Conservation (phyloP, 1,284 basidiomycete species). For the Cryptococcus neoformans region DNA sequence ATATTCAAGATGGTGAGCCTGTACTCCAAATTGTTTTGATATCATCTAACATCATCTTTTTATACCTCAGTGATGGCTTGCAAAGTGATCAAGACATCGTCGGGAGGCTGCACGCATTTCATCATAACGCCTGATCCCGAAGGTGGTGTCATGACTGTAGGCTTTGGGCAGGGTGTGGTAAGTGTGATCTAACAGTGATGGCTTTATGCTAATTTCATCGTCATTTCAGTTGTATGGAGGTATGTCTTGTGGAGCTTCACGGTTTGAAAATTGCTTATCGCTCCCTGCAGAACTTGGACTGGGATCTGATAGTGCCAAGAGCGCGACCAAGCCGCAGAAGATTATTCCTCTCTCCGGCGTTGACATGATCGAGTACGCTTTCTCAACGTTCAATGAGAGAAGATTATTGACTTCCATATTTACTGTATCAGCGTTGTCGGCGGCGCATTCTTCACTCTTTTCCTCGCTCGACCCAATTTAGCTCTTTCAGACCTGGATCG, state of each 20-base stretch:
- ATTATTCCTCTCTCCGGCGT: conserved; percentile 70
- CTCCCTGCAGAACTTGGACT: conserved; percentile 66
- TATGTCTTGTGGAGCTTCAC: background rate
- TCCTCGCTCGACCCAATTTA: conserved; percentile 68
- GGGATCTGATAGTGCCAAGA: conserved; percentile 75
- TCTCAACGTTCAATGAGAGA: background rate
- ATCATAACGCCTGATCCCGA: conserved; percentile 61
- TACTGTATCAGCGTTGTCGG: conserved; percentile 62
- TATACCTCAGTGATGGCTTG: conserved; percentile 57
- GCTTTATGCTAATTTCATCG: background rate
- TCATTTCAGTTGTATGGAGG: conserved; percentile 31
- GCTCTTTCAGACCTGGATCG: conserved; percentile 68
- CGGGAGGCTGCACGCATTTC: conserved; percentile 90
- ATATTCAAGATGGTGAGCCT: conserved; percentile 68
- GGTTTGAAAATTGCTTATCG: background rate
- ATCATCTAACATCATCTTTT: background rate
- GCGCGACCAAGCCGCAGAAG: conserved; percentile 76
- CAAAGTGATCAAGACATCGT: conserved; percentile 63
- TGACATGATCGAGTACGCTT: conserved; percentile 68
- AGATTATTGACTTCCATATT: background rate
- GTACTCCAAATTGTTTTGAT: background rate
- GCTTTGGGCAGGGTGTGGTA: conserved; percentile 53
- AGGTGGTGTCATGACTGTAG: conserved; percentile 60
- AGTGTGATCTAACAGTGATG: conserved; percentile 15
- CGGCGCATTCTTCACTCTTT: conserved; percentile 79